Evolutionary conservation across 306 rosid genomes (phyloP).

Genomic region (Pyrus communis): DNA sequence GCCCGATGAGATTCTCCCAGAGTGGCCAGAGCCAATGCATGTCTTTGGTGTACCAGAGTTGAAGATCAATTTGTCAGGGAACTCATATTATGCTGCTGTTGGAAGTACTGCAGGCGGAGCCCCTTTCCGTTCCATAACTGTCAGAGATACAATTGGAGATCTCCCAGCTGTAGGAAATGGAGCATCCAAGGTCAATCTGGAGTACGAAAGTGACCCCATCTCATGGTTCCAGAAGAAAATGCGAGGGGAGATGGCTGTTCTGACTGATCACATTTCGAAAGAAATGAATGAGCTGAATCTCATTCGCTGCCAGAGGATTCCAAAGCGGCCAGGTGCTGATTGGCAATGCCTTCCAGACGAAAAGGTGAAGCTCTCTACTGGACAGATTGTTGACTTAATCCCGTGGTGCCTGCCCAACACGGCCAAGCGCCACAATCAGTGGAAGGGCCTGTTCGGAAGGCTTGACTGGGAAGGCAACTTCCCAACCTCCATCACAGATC

Average conservation of each 20-base stretch:
- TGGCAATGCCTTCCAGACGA: slow-evolving; percentile 94
- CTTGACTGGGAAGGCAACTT: slow-evolving; percentile 97
- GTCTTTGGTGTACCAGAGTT: slow-evolving; percentile 82
- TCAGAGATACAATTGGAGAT: slow-evolving; percentile 90
- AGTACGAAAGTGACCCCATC: slow-evolving; percentile 68
- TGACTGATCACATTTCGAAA: slow-evolving; percentile 85
- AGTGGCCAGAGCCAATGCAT: slow-evolving; percentile 99
- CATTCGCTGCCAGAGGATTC: slow-evolving; percentile 79
- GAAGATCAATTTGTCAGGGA: slow-evolving; percentile 49
- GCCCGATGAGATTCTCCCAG: slow-evolving; percentile 82
- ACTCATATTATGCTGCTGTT: slow-evolving; percentile 72
- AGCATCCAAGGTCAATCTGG: slow-evolving; percentile 61
- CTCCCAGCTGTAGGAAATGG: slow-evolving; percentile 92
- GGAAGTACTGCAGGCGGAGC: slow-evolving; percentile 85
- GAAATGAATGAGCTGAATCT: slow-evolving; percentile 93
- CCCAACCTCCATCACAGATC: slow-evolving; percentile 93
- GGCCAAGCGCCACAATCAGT: slow-evolving; percentile 92
- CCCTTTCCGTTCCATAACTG: slow-evolving; percentile 91
- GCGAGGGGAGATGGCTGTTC: slow-evolving; percentile 60
- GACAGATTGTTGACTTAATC: slow-evolving; percentile 78
- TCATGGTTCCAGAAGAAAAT: slow-evolving; percentile 93
- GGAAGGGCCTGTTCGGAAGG: slow-evolving; percentile 97
- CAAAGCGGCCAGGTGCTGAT: slow-evolving; percentile 90
- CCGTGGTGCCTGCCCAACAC: slow-evolving; percentile 99
- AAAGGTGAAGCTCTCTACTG: slow-evolving; percentile 67